Base-by-base conservation (phyloP, 2,329 filamentous ascomycete genomes). In the Acarospora socialis region DNA sequence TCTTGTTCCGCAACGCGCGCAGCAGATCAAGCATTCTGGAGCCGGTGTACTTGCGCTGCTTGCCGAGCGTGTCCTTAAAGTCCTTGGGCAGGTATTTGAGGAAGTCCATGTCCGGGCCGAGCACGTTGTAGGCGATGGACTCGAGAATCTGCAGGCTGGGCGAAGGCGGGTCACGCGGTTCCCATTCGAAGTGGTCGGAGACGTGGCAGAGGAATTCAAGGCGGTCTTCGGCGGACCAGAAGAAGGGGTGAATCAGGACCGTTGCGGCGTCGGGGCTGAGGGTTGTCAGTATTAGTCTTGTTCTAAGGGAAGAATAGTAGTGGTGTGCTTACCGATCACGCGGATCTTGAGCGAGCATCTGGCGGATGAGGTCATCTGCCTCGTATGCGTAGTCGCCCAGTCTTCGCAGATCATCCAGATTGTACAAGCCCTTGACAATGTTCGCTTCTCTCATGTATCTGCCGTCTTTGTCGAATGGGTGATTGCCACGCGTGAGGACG, bases 361-460 rank as follows among this genome's bases (percentile, higher is more conserved):
- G 77, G 18, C 66, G 65, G 40, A 98, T 83, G 12, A 98, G 66
- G 47, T 93, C 80, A 50, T 81, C 77, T 1, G 90, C 87, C 52
- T 95, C 90, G 45, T 74, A 78, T 0, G 81, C 76, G 44, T 84
- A 84, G 43, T 87, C 78, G 15, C 86, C 86, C 2, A 95, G 67
- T 0, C 72, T 66, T 35, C 82, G 74, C 5, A 93, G 65, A 15
- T 70, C 70, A 27, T 70, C 62, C 19, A 92, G 65, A 46, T 77
- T 77, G 52, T 77, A 80, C 36, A 78, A 76, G 42, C 82, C 81
- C 53, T 92, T 92, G 47, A 92, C 84, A 47, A 98, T 95, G 55
- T 98, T 95, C 46, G 92, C 81, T 56, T 98, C 90, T 32, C 90
- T 75, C 73, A 92, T 92, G 63, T 90, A 95, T 30, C 83, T 76